These are phyloP conservation scores for Aspergillus sp. DNA, from an alignment of 2,329 filamentous ascomycete genomes.

Conservation along the genomic window DNA sequence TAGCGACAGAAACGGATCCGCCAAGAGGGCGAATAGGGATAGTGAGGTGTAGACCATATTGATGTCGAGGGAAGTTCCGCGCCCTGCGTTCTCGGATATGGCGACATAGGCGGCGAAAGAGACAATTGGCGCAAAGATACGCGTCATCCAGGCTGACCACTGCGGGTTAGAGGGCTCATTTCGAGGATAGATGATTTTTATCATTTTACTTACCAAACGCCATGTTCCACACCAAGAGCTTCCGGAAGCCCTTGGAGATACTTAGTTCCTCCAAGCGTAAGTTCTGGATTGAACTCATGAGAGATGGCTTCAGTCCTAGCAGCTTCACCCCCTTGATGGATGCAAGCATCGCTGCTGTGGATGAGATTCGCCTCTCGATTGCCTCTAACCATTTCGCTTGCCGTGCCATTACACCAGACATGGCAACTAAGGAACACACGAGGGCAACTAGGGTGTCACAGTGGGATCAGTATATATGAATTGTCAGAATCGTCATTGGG, in stretches of 20 bases:
- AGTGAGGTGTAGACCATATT: constrained; percentile 52
- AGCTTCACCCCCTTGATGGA: constrained; percentile 1
- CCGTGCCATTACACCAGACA: not conserved
- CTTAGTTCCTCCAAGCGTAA: not conserved
- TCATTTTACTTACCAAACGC: constrained; percentile 34
- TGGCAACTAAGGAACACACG: not conserved
- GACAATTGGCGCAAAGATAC: constrained; percentile 50
- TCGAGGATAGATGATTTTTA: constrained; percentile 1
- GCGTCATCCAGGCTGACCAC: constrained; percentile 41
- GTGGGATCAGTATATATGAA: not conserved
- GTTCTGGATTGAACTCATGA: not conserved
- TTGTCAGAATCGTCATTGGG: not conserved
- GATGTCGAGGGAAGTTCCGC: constrained; percentile 40
- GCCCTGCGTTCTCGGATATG: constrained; percentile 41
- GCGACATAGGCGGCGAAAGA: constrained; percentile 51
- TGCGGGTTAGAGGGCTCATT: not conserved
- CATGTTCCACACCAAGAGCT: constrained; percentile 37
- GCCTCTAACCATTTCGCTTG: constrained; percentile 8
- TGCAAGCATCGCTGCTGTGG: constrained; percentile 4
- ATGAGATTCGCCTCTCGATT: constrained; percentile 1
- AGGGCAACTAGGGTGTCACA: not conserved
- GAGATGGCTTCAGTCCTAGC: not conserved
- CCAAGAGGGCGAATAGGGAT: constrained; percentile 52
- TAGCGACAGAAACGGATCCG: constrained; percentile 51
- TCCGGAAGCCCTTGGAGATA: not conserved